phyloP scores from a whole-genome alignment of 306 rosid species.

The Cicer cuneatum region DNA sequence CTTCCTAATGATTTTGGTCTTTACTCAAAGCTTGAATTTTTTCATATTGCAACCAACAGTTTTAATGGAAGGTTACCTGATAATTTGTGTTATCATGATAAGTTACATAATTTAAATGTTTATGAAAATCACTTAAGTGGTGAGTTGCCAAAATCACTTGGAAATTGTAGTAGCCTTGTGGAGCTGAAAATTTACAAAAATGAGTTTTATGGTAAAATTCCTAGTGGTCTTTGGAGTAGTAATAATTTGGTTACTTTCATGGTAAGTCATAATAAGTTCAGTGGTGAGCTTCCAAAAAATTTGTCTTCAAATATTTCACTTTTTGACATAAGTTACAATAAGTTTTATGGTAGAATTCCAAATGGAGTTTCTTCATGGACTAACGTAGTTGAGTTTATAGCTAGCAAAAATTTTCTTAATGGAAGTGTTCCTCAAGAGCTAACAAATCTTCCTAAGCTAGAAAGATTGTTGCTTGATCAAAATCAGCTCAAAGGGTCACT shows the following conservation, averaged over 20 bases:
- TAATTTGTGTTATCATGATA: constrained; percentile 54
- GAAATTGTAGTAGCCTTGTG: constrained; percentile 52
- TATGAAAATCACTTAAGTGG: constrained; percentile 59
- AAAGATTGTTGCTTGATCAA: constrained; percentile 53
- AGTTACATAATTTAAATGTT: constrained; percentile 46
- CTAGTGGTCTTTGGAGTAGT: constrained; percentile 64
- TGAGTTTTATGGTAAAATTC: constrained; percentile 59
- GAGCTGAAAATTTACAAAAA: constrained; percentile 46
- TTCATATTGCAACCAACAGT: constrained; percentile 49
- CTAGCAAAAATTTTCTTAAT: constrained; percentile 56
- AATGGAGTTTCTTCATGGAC: constrained; percentile 54
- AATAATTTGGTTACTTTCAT: constrained; percentile 42
- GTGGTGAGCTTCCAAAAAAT: constrained; percentile 61
- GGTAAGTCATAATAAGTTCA: constrained; percentile 55
- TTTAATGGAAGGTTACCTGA: constrained; percentile 64
- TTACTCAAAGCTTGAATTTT: constrained; percentile 45
- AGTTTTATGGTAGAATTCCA: constrained; percentile 63
- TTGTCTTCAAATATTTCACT: constrained; percentile 46
- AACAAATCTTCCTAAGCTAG: constrained; percentile 52
- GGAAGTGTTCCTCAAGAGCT: constrained; percentile 67
- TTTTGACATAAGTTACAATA: constrained; percentile 60
- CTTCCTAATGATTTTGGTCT: constrained; percentile 65
- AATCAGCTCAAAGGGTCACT: constrained; percentile 58
- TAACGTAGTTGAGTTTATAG: constrained; percentile 52
- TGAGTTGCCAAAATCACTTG: constrained; percentile 65